Evolutionary conservation across 345 rosid species (phyloP).

Genomic region (Theobroma cacao): DNA sequence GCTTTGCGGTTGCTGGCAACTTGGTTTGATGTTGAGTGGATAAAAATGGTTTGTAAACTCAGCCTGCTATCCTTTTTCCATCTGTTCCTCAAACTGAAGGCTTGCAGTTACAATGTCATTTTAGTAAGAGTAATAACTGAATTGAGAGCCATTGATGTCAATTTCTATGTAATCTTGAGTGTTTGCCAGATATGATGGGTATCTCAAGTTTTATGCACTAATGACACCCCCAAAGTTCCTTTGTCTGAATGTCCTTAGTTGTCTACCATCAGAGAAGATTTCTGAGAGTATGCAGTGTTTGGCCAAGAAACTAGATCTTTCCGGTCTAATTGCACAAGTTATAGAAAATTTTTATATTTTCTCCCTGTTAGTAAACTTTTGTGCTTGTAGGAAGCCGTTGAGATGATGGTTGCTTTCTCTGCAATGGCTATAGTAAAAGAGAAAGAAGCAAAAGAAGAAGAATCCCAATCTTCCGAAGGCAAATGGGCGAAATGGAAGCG

Average conservation of each 20-base stretch:
- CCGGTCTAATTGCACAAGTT: neutral
- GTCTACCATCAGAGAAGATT: neutral
- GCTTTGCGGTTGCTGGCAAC: conserved; percentile 78
- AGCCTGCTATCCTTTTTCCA: neutral
- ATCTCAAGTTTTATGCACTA: neutral
- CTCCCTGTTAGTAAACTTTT: conserved; percentile 7
- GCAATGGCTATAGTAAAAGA: conserved; percentile 82
- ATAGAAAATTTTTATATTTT: neutral
- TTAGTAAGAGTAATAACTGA: neutral
- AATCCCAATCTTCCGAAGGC: conserved; percentile 40
- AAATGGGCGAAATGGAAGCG: conserved; percentile 87
- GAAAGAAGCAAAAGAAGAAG: conserved; percentile 55
- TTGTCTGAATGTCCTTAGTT: neutral
- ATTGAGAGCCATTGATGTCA: neutral
- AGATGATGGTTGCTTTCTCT: conserved; percentile 80
- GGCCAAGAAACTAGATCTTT: neutral
- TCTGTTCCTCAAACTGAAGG: neutral
- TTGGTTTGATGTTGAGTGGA: conserved; percentile 88
- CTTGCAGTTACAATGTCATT: neutral
- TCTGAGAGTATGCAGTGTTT: neutral
- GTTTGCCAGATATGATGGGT: neutral
- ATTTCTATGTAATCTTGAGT: conserved; percentile 10
- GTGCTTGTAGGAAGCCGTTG: conserved; percentile 63
- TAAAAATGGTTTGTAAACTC: conserved; percentile 63
- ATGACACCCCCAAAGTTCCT: neutral